A percentile compares a stretch with the other conserved stretches of the same genome.
These are phyloP conservation scores for Diospyros kaki DNA, from an alignment of 148 eudicot genomes.

Conservation along the genomic window DNA sequence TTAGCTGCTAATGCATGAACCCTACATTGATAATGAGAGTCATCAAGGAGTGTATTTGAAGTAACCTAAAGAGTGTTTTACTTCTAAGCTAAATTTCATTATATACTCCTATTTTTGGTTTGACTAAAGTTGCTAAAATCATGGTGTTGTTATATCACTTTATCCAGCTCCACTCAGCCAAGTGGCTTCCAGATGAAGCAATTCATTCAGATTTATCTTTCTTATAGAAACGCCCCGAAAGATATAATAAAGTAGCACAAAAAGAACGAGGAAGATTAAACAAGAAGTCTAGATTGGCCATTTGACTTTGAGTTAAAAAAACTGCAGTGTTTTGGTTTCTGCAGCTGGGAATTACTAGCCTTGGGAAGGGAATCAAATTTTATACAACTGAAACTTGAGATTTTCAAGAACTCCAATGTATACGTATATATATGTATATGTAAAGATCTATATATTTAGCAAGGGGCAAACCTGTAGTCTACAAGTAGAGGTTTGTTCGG, in stretches of 20 bases:
- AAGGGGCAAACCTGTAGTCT: too few relatives aligned
- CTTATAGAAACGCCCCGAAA: background rate
- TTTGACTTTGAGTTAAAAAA: too few relatives aligned
- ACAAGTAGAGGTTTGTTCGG: too few relatives aligned
- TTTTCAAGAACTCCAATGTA: too few relatives aligned
- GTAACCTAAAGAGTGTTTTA: conserved; percentile 10
- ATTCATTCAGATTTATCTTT: background rate
- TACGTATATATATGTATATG: too few relatives aligned
- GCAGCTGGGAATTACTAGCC: too few relatives aligned
- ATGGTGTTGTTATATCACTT: conserved; percentile 7
- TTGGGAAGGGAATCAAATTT: too few relatives aligned
- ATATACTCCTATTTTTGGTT: background rate
- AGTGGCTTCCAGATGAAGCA: conserved; percentile 1
- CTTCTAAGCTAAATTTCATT: conserved; percentile 16
- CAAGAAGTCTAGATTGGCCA: too few relatives aligned
- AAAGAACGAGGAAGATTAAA: too few relatives aligned
- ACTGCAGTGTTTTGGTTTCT: too few relatives aligned
- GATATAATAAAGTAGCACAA: background rate
- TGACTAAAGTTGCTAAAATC: conserved; percentile 5
- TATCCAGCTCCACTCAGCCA: conserved; percentile 5
- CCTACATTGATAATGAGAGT: background rate
- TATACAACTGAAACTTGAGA: too few relatives aligned
- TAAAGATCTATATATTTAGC: too few relatives aligned
- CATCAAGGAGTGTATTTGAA: conserved; percentile 13
- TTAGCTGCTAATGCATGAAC: background rate